Conservation (phyloP, 192 early-diverging fungal species). For the Coemansia sp. region DNA sequence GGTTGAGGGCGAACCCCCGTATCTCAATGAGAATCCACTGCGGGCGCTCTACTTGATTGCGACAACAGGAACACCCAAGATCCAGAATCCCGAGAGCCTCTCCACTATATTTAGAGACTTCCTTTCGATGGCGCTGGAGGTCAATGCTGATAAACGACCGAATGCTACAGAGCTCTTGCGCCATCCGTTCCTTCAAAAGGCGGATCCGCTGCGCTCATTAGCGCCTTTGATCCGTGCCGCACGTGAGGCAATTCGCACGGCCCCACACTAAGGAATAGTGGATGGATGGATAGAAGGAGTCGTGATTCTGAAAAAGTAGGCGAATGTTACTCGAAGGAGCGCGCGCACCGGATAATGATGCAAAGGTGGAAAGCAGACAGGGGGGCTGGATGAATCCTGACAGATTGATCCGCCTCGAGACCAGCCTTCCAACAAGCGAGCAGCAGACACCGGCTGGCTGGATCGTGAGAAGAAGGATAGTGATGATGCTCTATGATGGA, state of each 20-base stretch:
- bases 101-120: conserved; percentile 83
- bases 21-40: conserved; percentile 91
- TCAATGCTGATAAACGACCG: conserved; percentile 79
- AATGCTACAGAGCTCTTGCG: conserved; percentile 75
- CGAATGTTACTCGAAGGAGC: too few relatives aligned
- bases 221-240: conserved; percentile 80
- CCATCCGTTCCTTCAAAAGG: conserved; percentile 84
- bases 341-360: too few relatives aligned
- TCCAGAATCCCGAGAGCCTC: conserved; percentile 84
- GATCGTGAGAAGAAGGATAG: too few relatives aligned
- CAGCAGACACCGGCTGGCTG: too few relatives aligned
- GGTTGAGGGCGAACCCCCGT: conserved; percentile 97
- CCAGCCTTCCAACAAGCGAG: too few relatives aligned
- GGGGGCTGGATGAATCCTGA: too few relatives aligned
- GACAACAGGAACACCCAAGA: conserved; percentile 89
- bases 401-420: too few relatives aligned
- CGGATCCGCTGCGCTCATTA: conserved; percentile 78
- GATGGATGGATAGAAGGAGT: background rate
- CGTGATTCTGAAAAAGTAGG: too few relatives aligned
- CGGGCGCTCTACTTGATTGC: conserved; percentile 92
- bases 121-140: conserved; percentile 75
- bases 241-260: conserved; percentile 59
- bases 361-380: too few relatives aligned
- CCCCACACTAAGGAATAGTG: conserved; percentile 31
- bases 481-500: too few relatives aligned